phyloP scores from a whole-genome alignment of 768 basidiomycete species.

The Coprinopsis cinerea region DNA sequence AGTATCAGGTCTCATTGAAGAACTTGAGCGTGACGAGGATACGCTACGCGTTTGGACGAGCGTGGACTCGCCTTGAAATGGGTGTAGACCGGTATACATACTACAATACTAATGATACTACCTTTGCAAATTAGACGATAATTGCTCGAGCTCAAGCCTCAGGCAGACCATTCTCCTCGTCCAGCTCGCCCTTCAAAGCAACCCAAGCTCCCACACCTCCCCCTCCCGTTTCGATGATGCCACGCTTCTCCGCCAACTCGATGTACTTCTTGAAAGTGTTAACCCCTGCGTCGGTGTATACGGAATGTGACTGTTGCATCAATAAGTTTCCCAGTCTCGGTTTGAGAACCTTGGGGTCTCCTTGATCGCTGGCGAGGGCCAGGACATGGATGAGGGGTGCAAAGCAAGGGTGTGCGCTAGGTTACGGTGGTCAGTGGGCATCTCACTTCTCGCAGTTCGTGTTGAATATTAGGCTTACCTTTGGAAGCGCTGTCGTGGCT shows the following conservation, averaged over 20 bases:
- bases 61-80: conserved; percentile 22
- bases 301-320: background rate
- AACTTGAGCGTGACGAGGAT: conserved; percentile 53
- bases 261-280: conserved; percentile 9
- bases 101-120: no score
- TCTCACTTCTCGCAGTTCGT: no score
- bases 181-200: background rate
- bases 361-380: background rate
- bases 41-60: conserved; percentile 56
- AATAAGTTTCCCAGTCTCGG: conserved; percentile 4
- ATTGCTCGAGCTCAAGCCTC: no score
- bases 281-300: conserved; percentile 9
- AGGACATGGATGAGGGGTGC: conserved; percentile 4
- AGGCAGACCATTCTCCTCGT: no score
- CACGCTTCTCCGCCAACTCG: conserved; percentile 6
- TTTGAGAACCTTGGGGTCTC: conserved; percentile 1
- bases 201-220: conserved; percentile 1
- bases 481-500: no score
- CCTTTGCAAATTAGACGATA: no score
- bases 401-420: background rate
- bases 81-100: background rate
- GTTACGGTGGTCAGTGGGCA: background rate
- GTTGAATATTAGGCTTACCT: no score
- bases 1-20: conserved; percentile 41
- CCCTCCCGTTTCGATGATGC: conserved; percentile 10